A percentile compares a stretch with the other conserved stretches of the same genome.
Conservation (phyloP, 352 stramenopile species). For the Pythium folliculosum region DNA sequence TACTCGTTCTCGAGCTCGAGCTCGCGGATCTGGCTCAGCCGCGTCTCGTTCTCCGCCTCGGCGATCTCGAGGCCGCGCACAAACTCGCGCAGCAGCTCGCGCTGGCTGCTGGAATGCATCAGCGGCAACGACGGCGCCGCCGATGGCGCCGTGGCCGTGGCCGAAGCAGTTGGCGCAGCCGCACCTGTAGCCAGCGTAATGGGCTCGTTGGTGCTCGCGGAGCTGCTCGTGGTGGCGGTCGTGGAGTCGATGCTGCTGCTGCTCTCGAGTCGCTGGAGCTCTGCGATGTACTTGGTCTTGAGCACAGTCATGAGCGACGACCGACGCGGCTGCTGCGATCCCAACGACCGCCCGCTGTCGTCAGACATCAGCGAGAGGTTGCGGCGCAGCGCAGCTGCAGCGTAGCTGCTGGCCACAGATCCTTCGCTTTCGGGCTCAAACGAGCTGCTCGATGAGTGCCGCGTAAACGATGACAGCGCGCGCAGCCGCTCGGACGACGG, state of each 20-base stretch:
- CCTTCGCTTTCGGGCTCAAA: constrained; percentile 26
- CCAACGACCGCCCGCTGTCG: constrained; percentile 9
- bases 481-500: constrained; percentile 2
- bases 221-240: constrained; percentile 15
- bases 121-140: neutral
- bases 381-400: neutral
- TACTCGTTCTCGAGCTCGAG: constrained; percentile 67
- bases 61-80: constrained; percentile 73
- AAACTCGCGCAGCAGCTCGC: constrained; percentile 68
- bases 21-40: constrained; percentile 71
- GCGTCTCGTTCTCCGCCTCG: constrained; percentile 70
- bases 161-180: neutral
- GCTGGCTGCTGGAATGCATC: constrained; percentile 33
- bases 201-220: neutral
- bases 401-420: constrained; percentile 7
- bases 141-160: neutral
- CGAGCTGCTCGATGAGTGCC: constrained; percentile 19
- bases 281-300: constrained; percentile 58
- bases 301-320: constrained; percentile 61
- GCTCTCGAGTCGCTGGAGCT: constrained; percentile 43
- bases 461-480: constrained; percentile 10
- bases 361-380: constrained; percentile 22
- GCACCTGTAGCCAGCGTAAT: neutral
- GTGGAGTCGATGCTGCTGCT: constrained; percentile 21
- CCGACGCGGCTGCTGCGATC: constrained; percentile 13